Evolutionary conservation across 306 rosid genomes (phyloP).

Genomic region (Parietaria judaica): DNA sequence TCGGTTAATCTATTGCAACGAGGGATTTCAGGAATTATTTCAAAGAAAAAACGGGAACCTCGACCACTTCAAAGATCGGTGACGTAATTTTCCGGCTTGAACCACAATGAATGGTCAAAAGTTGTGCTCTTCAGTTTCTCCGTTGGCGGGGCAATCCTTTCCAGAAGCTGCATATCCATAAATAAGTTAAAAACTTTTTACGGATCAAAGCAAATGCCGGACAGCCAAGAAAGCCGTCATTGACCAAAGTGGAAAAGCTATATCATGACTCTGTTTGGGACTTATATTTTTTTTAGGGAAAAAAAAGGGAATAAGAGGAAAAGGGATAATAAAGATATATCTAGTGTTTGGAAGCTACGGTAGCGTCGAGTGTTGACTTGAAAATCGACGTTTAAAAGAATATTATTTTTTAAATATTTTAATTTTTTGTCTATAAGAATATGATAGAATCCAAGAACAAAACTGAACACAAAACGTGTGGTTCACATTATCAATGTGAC

Average conservation of each 20-base stretch:
- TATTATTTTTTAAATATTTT: too few species aligned
- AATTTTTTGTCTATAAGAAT: too few species aligned
- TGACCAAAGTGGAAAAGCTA: neutral
- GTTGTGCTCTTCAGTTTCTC: conserved; percentile 60
- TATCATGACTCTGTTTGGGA: neutral
- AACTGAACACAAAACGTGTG: too few species aligned
- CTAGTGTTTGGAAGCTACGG: too few species aligned
- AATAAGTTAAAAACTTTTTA: neutral
- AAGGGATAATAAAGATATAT: too few species aligned
- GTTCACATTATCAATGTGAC: too few species aligned
- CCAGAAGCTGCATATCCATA: conserved; percentile 56
- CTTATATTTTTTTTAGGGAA: too few species aligned
- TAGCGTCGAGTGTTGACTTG: too few species aligned
- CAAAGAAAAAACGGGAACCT: neutral
- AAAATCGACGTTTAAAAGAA: too few species aligned
- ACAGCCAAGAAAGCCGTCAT: neutral
- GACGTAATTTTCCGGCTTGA: conserved; percentile 69
- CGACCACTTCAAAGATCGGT: conserved; percentile 49
- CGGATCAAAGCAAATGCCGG: neutral
- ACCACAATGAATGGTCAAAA: conserved; percentile 78
- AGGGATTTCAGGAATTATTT: neutral
- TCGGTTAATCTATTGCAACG: too few species aligned
- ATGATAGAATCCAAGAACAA: too few species aligned
- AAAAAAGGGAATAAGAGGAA: too few species aligned
- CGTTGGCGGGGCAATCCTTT: conserved; percentile 76